A percentile compares a stretch with the other conserved stretches of the same genome.
These are phyloP conservation scores for Leptographium lundbergii DNA, from an alignment of 2,329 filamentous ascomycete genomes.

Conservation along the genomic window DNA sequence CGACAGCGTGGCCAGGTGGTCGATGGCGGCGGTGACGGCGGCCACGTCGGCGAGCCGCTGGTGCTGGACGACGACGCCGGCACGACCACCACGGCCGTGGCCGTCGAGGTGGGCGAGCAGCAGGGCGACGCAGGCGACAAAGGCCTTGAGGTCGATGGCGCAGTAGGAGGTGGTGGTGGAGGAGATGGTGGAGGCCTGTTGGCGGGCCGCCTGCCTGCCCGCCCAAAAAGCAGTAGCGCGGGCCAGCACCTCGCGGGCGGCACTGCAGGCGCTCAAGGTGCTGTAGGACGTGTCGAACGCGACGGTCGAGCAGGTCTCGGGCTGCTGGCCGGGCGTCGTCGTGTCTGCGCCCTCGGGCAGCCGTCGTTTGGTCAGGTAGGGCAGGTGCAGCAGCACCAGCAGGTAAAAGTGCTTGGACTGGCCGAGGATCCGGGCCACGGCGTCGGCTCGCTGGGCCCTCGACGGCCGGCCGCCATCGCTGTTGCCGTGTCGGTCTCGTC, in stretches of 20 bases:
- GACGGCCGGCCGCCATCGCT: slow-evolving; percentile 2
- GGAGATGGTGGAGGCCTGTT: no score
- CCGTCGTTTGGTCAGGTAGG: slow-evolving; percentile 31
- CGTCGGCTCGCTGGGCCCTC: slow-evolving; percentile 10
- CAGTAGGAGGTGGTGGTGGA: slow-evolving; percentile 9
- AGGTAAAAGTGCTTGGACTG: slow-evolving; percentile 31
- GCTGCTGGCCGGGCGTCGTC: no score
- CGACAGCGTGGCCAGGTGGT: slow-evolving; percentile 20
- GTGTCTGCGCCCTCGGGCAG: slow-evolving; percentile 3
- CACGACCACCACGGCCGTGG: slow-evolving; percentile 10
- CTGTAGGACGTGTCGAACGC: slow-evolving; percentile 27
- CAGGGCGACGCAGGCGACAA: slow-evolving; percentile 24
- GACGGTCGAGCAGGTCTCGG: slow-evolving; percentile 11
- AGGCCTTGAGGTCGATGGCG: slow-evolving; percentile 22
- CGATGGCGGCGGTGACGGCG: slow-evolving; percentile 22
- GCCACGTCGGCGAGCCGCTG: slow-evolving; percentile 25
- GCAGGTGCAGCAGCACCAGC: slow-evolving; percentile 37
- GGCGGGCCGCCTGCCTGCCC: neutral
- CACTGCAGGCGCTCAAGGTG: slow-evolving; percentile 28
- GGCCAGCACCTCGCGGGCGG: slow-evolving; percentile 22
- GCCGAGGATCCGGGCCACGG: slow-evolving; percentile 16
- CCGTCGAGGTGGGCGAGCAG: slow-evolving; percentile 23
- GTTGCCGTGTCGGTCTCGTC: no score
- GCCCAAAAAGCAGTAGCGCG: slow-evolving; percentile 20
- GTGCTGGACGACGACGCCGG: slow-evolving; percentile 20